These are phyloP conservation scores for Cryptosporidium ryanae DNA, from an alignment of 169 alveolate genomes.

Conservation along the genomic window DNA sequence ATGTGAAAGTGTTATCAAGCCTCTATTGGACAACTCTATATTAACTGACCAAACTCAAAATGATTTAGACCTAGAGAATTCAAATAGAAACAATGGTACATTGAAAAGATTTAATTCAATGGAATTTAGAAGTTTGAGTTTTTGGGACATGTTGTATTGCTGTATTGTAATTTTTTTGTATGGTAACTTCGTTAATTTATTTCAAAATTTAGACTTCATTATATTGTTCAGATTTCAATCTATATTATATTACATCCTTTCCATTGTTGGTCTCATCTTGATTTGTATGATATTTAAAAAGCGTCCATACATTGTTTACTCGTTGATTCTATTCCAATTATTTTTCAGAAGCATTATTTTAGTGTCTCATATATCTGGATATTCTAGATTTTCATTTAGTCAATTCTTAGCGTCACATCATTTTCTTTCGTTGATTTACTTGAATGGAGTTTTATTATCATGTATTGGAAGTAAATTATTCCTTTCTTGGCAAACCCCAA, in stretches of 20 bases:
- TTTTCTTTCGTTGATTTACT: slow-evolving; percentile 16
- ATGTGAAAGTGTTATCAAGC: not conserved
- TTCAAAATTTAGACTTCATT: too few relatives aligned
- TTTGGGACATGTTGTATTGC: too few relatives aligned
- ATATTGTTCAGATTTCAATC: not conserved
- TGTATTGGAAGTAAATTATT: slow-evolving; percentile 5
- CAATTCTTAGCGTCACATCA: slow-evolving; percentile 2
- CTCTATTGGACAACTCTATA: not conserved
- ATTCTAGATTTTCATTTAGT: not conserved
- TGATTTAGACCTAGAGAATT: too few relatives aligned
- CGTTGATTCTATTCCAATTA: not conserved
- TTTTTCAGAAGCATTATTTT: not conserved
- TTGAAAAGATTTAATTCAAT: too few relatives aligned
- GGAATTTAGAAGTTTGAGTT: too few relatives aligned
- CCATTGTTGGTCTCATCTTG: not conserved
- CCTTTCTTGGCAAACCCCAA: not conserved
- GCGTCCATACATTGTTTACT: slow-evolving; percentile 6
- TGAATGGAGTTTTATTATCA: slow-evolving; percentile 2
- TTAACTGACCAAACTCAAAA: too few relatives aligned
- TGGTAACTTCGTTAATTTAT: too few relatives aligned
- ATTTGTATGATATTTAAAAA: slow-evolving; percentile 29
- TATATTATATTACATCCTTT: not conserved
- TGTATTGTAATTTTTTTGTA: too few relatives aligned
- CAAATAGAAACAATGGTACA: too few relatives aligned
- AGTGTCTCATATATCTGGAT: not conserved